phyloP scores from a whole-genome alignment of 345 rosid species.

The Noccaea caerulescens region DNA sequence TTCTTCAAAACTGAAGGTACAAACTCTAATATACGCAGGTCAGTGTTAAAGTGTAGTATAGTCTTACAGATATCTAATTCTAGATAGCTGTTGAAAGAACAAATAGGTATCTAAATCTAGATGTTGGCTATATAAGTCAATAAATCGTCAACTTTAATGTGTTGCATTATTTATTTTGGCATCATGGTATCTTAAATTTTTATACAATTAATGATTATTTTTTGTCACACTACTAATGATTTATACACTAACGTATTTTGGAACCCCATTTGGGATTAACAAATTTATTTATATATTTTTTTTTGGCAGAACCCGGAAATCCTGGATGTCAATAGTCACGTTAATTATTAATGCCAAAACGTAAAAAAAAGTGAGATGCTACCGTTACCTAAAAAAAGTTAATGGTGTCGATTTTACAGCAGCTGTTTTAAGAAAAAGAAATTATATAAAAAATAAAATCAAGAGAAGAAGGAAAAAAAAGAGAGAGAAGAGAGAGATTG shows the following conservation, averaged over 20 bases:
- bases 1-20: neutral
- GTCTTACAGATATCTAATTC: neutral
- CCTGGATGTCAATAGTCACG: conserved; percentile 39
- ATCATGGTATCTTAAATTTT: neutral
- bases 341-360: conserved; percentile 35
- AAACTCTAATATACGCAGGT: neutral
- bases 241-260: conserved; percentile 7
- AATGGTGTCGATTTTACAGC: conserved; percentile 39
- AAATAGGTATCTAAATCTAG: conserved; percentile 21
- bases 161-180: conserved; percentile 17
- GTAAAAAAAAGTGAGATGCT: conserved; percentile 39
- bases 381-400: conserved; percentile 41
- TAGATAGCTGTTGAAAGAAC: conserved; percentile 16
- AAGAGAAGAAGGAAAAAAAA: neutral
- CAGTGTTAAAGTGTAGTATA: neutral
- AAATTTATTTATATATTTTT: neutral
- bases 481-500: conserved; percentile 15
- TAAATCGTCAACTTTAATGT: conserved; percentile 23
- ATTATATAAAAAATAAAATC: neutral
- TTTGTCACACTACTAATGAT: conserved; percentile 14
- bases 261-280: conserved; percentile 18
- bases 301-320: conserved; percentile 32
- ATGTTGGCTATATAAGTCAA: conserved; percentile 21
- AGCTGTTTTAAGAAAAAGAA: neutral
- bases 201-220: neutral